phyloP scores from a whole-genome alignment of 73 alveolate genomes.

The Symbiodinium natans region DNA sequence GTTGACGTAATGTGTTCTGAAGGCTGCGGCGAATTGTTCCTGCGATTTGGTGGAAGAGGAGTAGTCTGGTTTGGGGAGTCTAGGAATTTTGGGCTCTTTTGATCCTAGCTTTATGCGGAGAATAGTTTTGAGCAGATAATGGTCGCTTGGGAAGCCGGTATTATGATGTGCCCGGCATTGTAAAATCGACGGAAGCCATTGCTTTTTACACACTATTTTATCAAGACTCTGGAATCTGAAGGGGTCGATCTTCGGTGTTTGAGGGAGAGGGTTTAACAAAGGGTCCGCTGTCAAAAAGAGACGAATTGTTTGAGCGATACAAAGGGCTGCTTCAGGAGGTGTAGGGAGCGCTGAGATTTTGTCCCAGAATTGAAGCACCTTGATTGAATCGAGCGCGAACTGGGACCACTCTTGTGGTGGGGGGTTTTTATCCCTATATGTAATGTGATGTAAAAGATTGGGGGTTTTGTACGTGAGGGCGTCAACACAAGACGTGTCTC shows the following conservation, averaged over 20 bases:
- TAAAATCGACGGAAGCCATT: conserved; percentile 8
- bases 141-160: conserved; percentile 22
- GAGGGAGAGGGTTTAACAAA: not conserved
- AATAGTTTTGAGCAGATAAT: not conserved
- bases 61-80: too few relatives aligned
- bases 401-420: not conserved
- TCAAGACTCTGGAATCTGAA: not conserved
- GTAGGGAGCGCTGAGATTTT: not conserved
- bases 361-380: not conserved
- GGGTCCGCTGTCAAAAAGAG: not conserved
- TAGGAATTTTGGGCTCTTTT: too few relatives aligned
- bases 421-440: not conserved
- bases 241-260: not conserved
- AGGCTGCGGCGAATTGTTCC: too few relatives aligned
- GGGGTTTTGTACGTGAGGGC: not conserved
- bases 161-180: not conserved
- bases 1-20: too few relatives aligned
- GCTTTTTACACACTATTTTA: not conserved
- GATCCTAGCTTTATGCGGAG: not conserved
- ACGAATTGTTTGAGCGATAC: not conserved
- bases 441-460: not conserved
- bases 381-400: not conserved
- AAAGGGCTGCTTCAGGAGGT: not conserved
- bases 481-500: not conserved
- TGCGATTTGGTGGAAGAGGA: too few relatives aligned